Evolutionary conservation across 83 land plant genomes (phyloP), one percentile per base, ranked within the genome.

Genomic region (Isoetes engelmannii): DNA sequence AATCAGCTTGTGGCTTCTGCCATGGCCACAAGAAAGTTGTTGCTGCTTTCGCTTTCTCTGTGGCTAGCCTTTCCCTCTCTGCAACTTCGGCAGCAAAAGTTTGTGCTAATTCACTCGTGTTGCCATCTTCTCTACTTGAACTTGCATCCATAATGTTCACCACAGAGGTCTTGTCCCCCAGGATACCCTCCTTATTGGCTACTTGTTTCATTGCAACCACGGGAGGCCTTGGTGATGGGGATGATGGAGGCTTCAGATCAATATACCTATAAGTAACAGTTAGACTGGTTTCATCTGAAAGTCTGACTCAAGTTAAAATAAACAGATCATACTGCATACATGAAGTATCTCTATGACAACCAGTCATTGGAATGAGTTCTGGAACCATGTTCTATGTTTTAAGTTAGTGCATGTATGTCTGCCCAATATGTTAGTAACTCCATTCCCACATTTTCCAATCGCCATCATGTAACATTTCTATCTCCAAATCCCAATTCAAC

Each of bases 161-260:
- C 20, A 44, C 51, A 71, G 17, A 5, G 28, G 4, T 10, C 37
- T 12, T 1, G 13, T 9, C 4, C 3, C 13, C 43, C 72, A 61
- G 4, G 19, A 5, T 4, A 37, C n/a, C 17, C 70, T 59, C 5
- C 3, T 2, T 47, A 2, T 6, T 45, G 53, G 59, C 18, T 5
- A 42, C 4, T 62, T 46, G 4, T 20, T 20, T n/a, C 21, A 47
- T 4, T 45, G 5, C 51, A 9, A 6, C n/a, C 50, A 15, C 5
- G 60, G 50, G 50, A 10, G 70, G 18, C 44, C 54, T 19, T 58
- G 85, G 92, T 4, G 42, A 59, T 41, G 91, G 92, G 48, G 92
- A 83, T 12, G 81, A 18, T 47, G 92, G 92, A 50, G 92, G 92
- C 77, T 88, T 88, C 69, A 88, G 57, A 51, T 88, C 89, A 68